These are phyloP conservation scores for Penicillium pancosmium DNA, from an alignment of 495 filamentous ascomycete genomes.

Conservation along the genomic window DNA sequence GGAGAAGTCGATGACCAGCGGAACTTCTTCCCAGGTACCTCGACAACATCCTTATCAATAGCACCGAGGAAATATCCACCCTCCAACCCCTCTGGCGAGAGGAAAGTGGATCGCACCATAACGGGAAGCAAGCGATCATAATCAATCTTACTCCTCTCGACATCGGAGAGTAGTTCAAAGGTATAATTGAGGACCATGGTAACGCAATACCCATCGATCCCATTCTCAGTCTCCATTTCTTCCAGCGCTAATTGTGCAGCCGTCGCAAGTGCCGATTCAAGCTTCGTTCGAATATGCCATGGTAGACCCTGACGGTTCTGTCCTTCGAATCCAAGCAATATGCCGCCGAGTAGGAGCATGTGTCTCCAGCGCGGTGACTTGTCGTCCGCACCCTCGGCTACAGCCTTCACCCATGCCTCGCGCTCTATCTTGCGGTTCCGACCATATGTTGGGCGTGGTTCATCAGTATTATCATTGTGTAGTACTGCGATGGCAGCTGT, in stretches of 20 bases:
- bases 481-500: constrained; percentile 71
- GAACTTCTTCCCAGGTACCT: constrained; percentile 64
- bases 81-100: constrained; percentile 74
- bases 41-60: constrained; percentile 74
- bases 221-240: constrained; percentile 48
- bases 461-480: constrained; percentile 53
- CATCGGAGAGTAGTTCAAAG: constrained; percentile 72
- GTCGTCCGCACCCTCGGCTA: constrained; percentile 83
- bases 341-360: constrained; percentile 74
- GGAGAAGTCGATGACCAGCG: constrained; percentile 67
- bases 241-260: constrained; percentile 78
- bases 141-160: constrained; percentile 59
- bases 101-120: constrained; percentile 67
- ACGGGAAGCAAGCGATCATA: constrained; percentile 77
- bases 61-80: constrained; percentile 79
- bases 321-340: constrained; percentile 79
- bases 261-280: constrained; percentile 76
- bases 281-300: constrained; percentile 61
- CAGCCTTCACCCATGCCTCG: constrained; percentile 82
- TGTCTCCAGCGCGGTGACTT: constrained; percentile 88
- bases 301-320: constrained; percentile 66
- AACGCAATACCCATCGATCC: constrained; percentile 63
- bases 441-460: constrained; percentile 41
- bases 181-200: constrained; percentile 76
- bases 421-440: constrained; percentile 52